Conservation (phyloP, 371 early-diverging fungal genomes). For the Neoconidiobolus thromboides region DNA sequence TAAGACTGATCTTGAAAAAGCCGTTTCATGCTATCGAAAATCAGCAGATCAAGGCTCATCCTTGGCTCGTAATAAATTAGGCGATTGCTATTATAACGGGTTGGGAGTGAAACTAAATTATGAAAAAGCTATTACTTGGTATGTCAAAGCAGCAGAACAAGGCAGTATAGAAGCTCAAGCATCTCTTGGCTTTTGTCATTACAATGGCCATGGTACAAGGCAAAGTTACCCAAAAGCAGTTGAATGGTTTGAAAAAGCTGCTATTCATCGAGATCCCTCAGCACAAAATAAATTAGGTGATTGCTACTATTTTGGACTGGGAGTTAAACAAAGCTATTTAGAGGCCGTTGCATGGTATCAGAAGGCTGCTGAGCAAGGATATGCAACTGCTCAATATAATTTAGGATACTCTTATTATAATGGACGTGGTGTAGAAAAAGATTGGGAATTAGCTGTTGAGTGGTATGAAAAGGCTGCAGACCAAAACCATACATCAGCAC, state of each 20-base stretch:
- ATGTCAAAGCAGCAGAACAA: conserved; percentile 44
- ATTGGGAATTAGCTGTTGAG: conserved; percentile 37
- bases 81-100: conserved; percentile 62
- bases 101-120: conserved; percentile 38
- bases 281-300: conserved; percentile 66
- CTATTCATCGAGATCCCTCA: conserved; percentile 43
- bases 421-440: conserved; percentile 48
- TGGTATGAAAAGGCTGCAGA: conserved; percentile 51
- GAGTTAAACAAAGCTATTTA: conserved; percentile 32
- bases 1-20: conserved; percentile 27
- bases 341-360: conserved; percentile 51
- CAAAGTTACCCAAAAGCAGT: conserved; percentile 29
- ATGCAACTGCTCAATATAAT: conserved; percentile 62
- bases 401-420: conserved; percentile 85
- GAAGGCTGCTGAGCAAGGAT: conserved; percentile 54
- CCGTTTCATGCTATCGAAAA: conserved; percentile 28
- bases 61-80: conserved; percentile 57
- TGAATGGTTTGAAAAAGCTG: conserved; percentile 55
- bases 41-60: conserved; percentile 27
- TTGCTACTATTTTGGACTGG: conserved; percentile 63
- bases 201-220: conserved; percentile 46
- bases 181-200: conserved; percentile 55
- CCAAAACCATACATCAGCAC: conserved; percentile 42
- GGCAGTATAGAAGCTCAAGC: conserved; percentile 64
- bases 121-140: conserved; percentile 40